phyloP scores from a whole-genome alignment of 78 protist genomes.

The slime mould (Dictyostelium discoideum) region dicty_2.7 NC_007088.5:6244501-6245000 shows the following conservation, averaged over 20 bases:
- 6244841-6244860: slow-evolving; percentile 27
- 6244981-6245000: background rate
- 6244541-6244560: no score
- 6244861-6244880: slow-evolving; percentile 46
- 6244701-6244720: slow-evolving; percentile 51
- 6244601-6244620: background rate
- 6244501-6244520: background rate
- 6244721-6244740: slow-evolving; percentile 54
- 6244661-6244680: slow-evolving; percentile 16
- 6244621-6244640: background rate
- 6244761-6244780: slow-evolving; percentile 51
- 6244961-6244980: slow-evolving; percentile 61
- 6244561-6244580: no score
- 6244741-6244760: slow-evolving; percentile 38
- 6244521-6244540: background rate
- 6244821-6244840: background rate
- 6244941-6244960: slow-evolving; percentile 11
- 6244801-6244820: background rate
- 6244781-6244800: background rate
- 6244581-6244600: no score
- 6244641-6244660: slow-evolving; percentile 24
- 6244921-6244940: slow-evolving; percentile 47
- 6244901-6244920: slow-evolving; percentile 77
- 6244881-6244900: slow-evolving; percentile 55
- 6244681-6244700: background rate